Evolutionary conservation across 345 rosid genomes (phyloP).

Genomic region (Eucalyptus virginea): DNA sequence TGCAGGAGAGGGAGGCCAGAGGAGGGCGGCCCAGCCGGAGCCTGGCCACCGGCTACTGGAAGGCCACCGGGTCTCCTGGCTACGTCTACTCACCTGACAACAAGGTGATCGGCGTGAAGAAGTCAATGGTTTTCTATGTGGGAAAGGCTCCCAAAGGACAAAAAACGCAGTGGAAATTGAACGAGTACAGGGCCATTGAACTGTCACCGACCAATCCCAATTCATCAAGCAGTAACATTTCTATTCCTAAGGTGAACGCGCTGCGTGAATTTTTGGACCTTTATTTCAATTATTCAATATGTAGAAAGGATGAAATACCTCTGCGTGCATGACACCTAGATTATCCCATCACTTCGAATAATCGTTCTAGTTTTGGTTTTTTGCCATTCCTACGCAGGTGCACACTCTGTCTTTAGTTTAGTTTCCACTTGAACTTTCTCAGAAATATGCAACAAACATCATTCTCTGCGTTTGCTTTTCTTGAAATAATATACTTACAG

Average conservation of each 20-base stretch:
- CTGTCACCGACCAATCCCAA: not conserved
- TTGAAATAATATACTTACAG: not conserved
- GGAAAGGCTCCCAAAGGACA: constrained; percentile 69
- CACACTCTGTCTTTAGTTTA: not conserved
- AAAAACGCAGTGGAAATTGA: constrained; percentile 5
- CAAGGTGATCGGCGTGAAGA: constrained; percentile 65
- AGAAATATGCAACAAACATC: not conserved
- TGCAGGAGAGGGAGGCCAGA: constrained; percentile 70
- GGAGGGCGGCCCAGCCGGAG: constrained; percentile 77
- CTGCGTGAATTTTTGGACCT: not conserved
- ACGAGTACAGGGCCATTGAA: not conserved
- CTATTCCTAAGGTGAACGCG: not conserved
- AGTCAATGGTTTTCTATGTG: constrained; percentile 76
- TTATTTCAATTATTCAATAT: not conserved
- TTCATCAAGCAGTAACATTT: not conserved
- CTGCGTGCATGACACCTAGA: not conserved
- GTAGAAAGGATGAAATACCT: not conserved
- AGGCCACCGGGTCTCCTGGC: constrained; percentile 77
- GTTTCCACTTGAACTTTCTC: not conserved
- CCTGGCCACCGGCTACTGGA: constrained; percentile 83
- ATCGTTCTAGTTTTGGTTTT: not conserved
- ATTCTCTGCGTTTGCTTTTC: not conserved
- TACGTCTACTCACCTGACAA: constrained; percentile 58
- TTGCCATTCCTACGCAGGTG: not conserved
- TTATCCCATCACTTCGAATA: not conserved